Percentiles rank a stretch among this genome's conserved stretches.
These are phyloP conservation scores for Antitrichia curtipendula DNA, from an alignment of 225 moss, liverwort and hornwort species.

Conservation along the genomic window DNA sequence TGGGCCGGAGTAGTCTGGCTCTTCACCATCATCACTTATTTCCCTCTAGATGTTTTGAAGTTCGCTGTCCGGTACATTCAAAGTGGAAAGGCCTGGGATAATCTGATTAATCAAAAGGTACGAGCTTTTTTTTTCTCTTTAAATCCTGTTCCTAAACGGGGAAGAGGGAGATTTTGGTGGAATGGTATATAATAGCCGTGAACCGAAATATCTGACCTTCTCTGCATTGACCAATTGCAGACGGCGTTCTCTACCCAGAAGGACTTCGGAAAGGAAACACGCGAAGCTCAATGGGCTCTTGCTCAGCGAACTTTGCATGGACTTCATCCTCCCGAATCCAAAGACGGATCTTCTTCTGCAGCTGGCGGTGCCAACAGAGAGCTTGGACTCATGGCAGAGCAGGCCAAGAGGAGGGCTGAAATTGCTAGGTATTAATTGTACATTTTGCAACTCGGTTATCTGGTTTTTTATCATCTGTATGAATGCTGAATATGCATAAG, in stretches of 20 bases:
- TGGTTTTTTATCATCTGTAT: not conserved
- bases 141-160: not conserved
- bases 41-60: conserved; percentile 59
- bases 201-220: not conserved
- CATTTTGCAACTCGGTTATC: not conserved
- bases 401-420: conserved; percentile 41
- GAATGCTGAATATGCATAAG: too few species aligned
- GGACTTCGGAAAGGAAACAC: conserved; percentile 79
- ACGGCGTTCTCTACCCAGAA: conserved; percentile 68
- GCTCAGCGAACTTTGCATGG: conserved; percentile 85
- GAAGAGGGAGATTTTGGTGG: not conserved
- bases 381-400: conserved; percentile 35
- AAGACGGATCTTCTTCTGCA: conserved; percentile 5
- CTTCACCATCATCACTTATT: conserved; percentile 35
- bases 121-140: not conserved
- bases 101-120: conserved; percentile 49
- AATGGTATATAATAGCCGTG: not conserved
- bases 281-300: conserved; percentile 83
- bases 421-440: conserved; percentile 15
- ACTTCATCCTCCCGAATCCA: conserved; percentile 49
- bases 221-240: conserved; percentile 7
- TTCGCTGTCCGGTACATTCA: conserved; percentile 54
- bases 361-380: conserved; percentile 16
- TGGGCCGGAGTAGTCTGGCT: conserved; percentile 70
- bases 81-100: conserved; percentile 77